phyloP scores from a whole-genome alignment of 2,329 filamentous ascomycete genomes.

The Colletotrichum trifolii region DNA sequence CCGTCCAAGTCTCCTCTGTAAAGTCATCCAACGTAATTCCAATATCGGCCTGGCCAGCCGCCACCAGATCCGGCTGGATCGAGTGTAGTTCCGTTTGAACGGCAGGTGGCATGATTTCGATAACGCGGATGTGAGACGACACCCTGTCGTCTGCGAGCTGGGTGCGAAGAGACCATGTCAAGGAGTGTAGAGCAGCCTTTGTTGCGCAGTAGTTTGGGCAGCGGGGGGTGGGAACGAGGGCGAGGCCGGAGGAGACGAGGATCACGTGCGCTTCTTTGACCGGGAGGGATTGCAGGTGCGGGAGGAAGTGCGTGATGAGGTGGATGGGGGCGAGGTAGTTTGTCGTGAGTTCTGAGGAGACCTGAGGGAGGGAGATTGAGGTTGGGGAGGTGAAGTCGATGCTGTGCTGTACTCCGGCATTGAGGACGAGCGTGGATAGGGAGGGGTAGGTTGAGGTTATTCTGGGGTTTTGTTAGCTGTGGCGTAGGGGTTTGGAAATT shows the following conservation, averaged over 20 bases:
- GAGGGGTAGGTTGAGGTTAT: conserved; percentile 54
- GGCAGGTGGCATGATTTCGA: conserved; percentile 61
- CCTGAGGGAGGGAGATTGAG: conserved; percentile 45
- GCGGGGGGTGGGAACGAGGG: conserved; percentile 57
- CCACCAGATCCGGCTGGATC: conserved; percentile 49
- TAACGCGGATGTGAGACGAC: conserved; percentile 51
- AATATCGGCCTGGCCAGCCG: conserved; percentile 44
- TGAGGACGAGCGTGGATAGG: conserved; percentile 67
- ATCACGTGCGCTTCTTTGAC: conserved; percentile 42
- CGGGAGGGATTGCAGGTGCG: conserved; percentile 49
- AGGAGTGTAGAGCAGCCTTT: conserved; percentile 63
- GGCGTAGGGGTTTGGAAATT: neutral
- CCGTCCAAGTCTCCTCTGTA: conserved; percentile 57
- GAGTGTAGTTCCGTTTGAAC: conserved; percentile 62
- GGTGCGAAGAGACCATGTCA: conserved; percentile 56
- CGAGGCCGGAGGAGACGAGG: conserved; percentile 55
- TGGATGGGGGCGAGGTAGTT: conserved; percentile 60
- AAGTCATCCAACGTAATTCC: conserved; percentile 54
- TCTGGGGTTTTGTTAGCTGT: conserved; percentile 37
- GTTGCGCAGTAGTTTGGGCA: conserved; percentile 64
- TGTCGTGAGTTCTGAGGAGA: conserved; percentile 56
- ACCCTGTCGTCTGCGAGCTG: conserved; percentile 49
- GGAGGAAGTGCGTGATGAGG: conserved; percentile 58
- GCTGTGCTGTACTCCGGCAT: conserved; percentile 64
- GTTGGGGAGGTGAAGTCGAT: conserved; percentile 58